Base-by-base conservation (phyloP, 2,329 filamentous ascomycete genomes). In the Ascomycota sp. region DNA sequence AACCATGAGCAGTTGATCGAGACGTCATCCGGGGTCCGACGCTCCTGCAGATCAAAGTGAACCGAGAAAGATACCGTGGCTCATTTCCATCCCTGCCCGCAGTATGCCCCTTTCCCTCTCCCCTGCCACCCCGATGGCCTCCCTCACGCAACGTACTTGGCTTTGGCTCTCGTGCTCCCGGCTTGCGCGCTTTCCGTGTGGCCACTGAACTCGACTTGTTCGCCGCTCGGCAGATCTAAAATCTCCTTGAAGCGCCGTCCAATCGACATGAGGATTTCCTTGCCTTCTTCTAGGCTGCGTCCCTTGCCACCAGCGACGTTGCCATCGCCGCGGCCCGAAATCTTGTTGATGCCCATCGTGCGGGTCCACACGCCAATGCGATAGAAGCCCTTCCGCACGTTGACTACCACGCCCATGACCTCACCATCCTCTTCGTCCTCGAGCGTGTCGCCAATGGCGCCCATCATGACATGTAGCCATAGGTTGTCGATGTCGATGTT, bases 371-470 rank as follows among this genome's bases (percentile, higher is more conserved):
- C 72, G 50, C 86, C 85, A 42, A 98, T 78, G 62, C 89, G 80
- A 69, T 83, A 98, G 63, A 98, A 95, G 30, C 79, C 85, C 64
- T 93, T 94, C 55, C 89, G 79, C 35, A 98, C 86, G 56, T 98
- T 98, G 62, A 95, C 85, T 19, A 98, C 89, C 22, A 98, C 91
- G 39, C 89, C 89, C 89, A 95, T 95, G 53, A 98, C 78, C 57
- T 98, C 91, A 43, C 85, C 85, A 48, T 95, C 89, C 22, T 76
- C 75, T 49, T 94, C 85, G 25, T 80, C 75, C 62, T 98, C 89
- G 32, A 98, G 77, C 19, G 86, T 95, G 67, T 98, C 91, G 47
- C 89, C 89, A 42, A 98, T 95, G 32, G 85, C 89, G 21, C 79
- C 74, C 43, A 98, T 76, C 75, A 98, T 93, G 38, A 92, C 80